These are phyloP conservation scores for Colletotrichum kahawae DNA, from an alignment of 2,329 filamentous ascomycete genomes.

Conservation along the genomic window DNA sequence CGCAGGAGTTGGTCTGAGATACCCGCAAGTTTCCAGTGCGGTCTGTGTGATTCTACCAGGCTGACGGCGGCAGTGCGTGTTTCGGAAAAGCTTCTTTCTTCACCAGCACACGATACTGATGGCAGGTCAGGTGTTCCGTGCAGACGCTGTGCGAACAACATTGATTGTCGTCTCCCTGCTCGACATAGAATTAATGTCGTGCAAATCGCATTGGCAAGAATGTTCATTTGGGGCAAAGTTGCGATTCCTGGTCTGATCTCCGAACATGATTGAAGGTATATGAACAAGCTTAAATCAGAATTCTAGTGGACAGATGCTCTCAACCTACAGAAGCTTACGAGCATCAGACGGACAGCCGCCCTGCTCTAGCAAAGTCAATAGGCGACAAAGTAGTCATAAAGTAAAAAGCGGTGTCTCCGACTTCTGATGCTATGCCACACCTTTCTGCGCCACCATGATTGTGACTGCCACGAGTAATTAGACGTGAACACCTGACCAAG, in stretches of 20 bases:
- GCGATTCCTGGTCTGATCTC: background rate
- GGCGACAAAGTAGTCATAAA: background rate
- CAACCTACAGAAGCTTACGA: background rate
- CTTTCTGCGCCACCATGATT: background rate
- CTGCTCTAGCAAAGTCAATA: background rate
- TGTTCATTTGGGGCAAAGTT: background rate
- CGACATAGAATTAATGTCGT: background rate
- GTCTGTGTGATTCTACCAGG: background rate
- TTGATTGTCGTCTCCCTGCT: background rate
- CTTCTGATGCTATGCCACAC: background rate
- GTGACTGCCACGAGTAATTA: background rate
- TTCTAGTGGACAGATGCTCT: background rate
- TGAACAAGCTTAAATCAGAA: background rate
- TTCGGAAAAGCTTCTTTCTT: background rate
- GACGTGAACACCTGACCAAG: background rate
- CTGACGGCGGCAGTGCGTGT: background rate
- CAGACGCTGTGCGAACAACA: background rate
- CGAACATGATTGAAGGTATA: background rate
- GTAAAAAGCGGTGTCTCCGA: background rate
- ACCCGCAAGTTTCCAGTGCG: background rate
- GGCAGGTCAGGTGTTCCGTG: fast-evolving
- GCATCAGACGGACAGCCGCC: background rate
- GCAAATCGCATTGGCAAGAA: background rate
- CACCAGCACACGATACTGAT: background rate
- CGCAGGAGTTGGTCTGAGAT: background rate